Base-by-base conservation (phyloP, 192 early-diverging fungal genomes). In the Coemansia sp. region DNA sequence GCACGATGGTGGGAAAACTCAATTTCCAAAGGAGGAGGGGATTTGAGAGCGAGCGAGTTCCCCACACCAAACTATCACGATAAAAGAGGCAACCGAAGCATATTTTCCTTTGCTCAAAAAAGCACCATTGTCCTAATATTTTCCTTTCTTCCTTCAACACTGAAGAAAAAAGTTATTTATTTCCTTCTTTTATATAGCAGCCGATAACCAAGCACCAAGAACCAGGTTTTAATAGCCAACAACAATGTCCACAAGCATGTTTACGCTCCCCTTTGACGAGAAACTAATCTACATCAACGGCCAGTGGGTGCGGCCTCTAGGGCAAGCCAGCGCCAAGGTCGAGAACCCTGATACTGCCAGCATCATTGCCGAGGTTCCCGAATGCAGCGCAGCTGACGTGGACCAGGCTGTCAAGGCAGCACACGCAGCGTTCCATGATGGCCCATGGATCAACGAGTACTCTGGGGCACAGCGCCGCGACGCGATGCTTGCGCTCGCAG, bases 401-500 rank as follows among this genome's bases (percentile, higher is more conserved):
- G 78, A 81, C 41, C 61, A n/a, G 13, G 78, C 78, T 11, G 78
- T 74, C 19, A 68, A 68, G 27, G 78, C 78, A 13, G 78, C 78
- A 3, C 57, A 81, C 45, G 31, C 44, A 2, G 78, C 78, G n/a
- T 74, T 81, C 59, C 57, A 75, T 28, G 68, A 71, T 19, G 78
- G 78, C 1, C 68, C 71, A 3, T 81, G 78, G 78, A 58, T 68
- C 31, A 81, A 74, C 45, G 65, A 74, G 65, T 81, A 61, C 47
- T 74, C 78, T 4, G 78, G 78, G 7, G 78, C 72, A 25, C 68
- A 81, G 71, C 81, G 84, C 7, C 83, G 84, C 28, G 78, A 86
- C 30, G 61, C 70, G 7, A 36, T 86, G 55, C 64, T 83, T 20
- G 65, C 57, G 0, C 64, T 84, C 29, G 81, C 84, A 6, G 33